A percentile compares a stretch with the other conserved stretches of the same genome.
Evolutionary conservation across 2,329 filamentous ascomycete species (phyloP).

Genomic region (Colletotrichum musicola): DNA sequence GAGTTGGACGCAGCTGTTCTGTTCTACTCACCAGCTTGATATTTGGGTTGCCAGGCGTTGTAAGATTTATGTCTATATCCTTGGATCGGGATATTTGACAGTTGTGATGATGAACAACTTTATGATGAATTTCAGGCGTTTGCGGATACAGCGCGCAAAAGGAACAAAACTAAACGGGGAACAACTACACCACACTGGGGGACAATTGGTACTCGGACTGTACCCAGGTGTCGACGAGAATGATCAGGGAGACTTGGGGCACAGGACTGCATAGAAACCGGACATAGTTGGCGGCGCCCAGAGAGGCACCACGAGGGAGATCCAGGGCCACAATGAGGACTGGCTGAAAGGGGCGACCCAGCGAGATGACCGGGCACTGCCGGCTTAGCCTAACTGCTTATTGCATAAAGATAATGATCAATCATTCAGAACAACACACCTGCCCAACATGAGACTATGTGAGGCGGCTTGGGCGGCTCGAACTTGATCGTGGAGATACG

Average conservation of each 20-base stretch:
- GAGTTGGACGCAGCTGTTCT: constrained; percentile 5
- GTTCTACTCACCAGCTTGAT: constrained; percentile 3
- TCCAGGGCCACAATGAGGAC: background rate
- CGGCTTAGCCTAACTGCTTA: constrained; percentile 18
- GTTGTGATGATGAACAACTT: constrained; percentile 31
- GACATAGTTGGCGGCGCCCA: constrained; percentile 5
- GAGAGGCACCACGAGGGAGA: background rate
- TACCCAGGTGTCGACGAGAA: background rate
- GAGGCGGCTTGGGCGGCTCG: background rate
- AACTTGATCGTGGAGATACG: background rate
- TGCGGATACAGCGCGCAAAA: constrained; percentile 27
- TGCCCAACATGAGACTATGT: background rate
- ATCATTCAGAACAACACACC: constrained; percentile 20
- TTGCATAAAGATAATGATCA: constrained; percentile 38
- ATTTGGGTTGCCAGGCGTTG: constrained; percentile 27
- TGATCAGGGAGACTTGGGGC: background rate
- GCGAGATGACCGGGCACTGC: background rate
- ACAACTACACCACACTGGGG: constrained; percentile 15
- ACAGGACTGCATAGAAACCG: constrained; percentile 11
- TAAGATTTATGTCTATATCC: constrained; percentile 15
- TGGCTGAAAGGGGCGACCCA: constrained; percentile 20
- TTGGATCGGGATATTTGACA: constrained; percentile 22
- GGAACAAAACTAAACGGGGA: background rate
- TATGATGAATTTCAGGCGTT: constrained; percentile 33
- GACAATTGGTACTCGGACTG: constrained; percentile 6